Evolutionary conservation across 345 rosid genomes (phyloP), one percentile per base, ranked within the genome.

Genomic region (Zanthoxylum bungeanum): DNA sequence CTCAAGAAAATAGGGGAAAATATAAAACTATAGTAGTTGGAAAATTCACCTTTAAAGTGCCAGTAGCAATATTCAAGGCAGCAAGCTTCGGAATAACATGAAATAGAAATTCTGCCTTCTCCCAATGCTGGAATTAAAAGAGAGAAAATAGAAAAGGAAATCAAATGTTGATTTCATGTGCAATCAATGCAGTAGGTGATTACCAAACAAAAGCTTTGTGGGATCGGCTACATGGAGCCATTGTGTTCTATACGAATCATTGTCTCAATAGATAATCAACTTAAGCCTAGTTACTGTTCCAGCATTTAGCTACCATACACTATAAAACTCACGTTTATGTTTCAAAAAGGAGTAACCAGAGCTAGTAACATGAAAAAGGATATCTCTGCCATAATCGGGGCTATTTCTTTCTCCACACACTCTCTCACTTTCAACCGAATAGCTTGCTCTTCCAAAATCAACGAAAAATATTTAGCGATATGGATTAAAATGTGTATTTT

Each of bases 31-130:
- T 44, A 63, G 57, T 19, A 36, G 17, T 34, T 50, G 34, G 19
- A 61, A 34, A 66, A 58, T 40, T 71, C 58, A 94, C 98, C 92
- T 89, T 90, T 79, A 92, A 92, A 0, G 92, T 92, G 57, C 97
- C 93, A 66, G 98, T 97, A 81, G 87, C 83, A 80, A 94, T 73
- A 70, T 64, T 47, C 51, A 92, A 68, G 37, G 86, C 85, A 30
- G 84, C 92, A 60, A 90, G 85, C 82, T 88, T 89, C 28, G 97
- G 97, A 71, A 92, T 69, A 58, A 87, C 70, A 55, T 92, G 90
- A 81, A 87, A 94, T 19, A 97, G 98, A 77, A 94, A 94, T 71
- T 87, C 91, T 24, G 97, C 97, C 81, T 88, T 94, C 92, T 94
- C 98, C 97, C 98, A 92, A 33, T 90, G 90, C 97, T 94, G 79